Conservation (phyloP, 129 eudicot genomes). For the sunflower (Helianthus annuus) region HanXRQr2.0-SUNRISE NC_035443.2:140292537-140293036, state of each 20-base stretch:
- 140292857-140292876: not conserved
- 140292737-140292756: conserved; percentile 23
- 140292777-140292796: not conserved
- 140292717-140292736: conserved; percentile 38
- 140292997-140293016: too few species aligned
- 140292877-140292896: too few species aligned
- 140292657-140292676: conserved; percentile 19
- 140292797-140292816: not conserved
- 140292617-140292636: conserved; percentile 19
- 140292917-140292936: too few species aligned
- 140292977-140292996: too few species aligned
- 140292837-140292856: not conserved
- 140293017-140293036: too few species aligned
- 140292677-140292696: conserved; percentile 19
- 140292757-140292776: not conserved
- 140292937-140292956: too few species aligned
- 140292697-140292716: conserved; percentile 24
- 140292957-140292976: too few species aligned
- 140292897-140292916: too few species aligned
- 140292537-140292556: not conserved
- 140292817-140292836: not conserved
- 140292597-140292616: conserved; percentile 22
- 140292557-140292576: conserved; percentile 20
- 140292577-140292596: conserved; percentile 26
- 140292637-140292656: conserved; percentile 1